Conservation (phyloP, 345 rosid genomes). For the Acer campestre region DNA sequence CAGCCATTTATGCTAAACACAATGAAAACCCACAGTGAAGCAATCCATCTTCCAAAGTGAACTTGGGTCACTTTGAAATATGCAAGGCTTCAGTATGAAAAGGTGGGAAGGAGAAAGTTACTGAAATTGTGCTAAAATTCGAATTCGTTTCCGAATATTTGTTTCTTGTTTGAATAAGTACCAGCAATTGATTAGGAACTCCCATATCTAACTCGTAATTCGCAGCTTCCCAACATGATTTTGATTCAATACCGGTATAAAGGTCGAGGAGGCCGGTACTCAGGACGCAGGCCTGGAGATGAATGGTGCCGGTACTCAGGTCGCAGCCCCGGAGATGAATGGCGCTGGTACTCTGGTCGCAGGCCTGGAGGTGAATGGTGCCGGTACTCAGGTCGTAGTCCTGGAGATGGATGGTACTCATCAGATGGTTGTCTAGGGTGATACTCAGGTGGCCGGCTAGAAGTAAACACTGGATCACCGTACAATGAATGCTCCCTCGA, state of each 20-base stretch:
- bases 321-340: no score
- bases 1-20: background rate
- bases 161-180: background rate
- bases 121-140: background rate
- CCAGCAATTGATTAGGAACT: no score
- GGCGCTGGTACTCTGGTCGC: no score
- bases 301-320: no score
- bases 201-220: background rate
- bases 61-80: background rate
- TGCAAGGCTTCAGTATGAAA: background rate
- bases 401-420: background rate
- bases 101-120: background rate
- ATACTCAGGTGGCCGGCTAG: conserved; percentile 8
- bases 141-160: background rate
- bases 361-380: background rate
- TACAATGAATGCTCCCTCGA: background rate
- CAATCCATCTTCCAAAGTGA: background rate
- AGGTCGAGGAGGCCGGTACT: background rate
- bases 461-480: conserved; percentile 3
- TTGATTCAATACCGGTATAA: background rate
- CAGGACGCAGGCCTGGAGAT: no score
- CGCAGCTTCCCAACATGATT: background rate
- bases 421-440: background rate
- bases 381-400: background rate
- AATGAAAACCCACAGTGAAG: background rate